A percentile compares a stretch with the other conserved stretches of the same genome.
phyloP scores from a whole-genome alignment of 805 yeast species.

The Torulaspora gathmanii region DNA sequence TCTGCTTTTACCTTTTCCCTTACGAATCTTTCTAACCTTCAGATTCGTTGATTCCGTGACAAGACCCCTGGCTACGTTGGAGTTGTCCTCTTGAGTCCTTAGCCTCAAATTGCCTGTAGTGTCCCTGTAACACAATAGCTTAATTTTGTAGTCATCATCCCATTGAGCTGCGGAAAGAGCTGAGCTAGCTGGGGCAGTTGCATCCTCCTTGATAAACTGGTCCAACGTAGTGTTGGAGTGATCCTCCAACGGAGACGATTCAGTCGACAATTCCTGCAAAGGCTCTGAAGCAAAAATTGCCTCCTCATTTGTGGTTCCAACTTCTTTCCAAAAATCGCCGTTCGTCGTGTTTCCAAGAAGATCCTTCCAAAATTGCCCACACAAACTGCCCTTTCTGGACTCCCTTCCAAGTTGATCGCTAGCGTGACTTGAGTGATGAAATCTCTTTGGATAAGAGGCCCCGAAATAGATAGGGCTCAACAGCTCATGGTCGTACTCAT shows the following conservation, averaged over 20 bases:
- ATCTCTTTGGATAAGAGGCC: slow-evolving; percentile 22
- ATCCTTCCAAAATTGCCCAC: slow-evolving; percentile 6
- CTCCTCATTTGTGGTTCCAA: slow-evolving; percentile 26
- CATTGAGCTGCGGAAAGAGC: slow-evolving; percentile 9
- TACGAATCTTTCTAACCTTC: slow-evolving; percentile 5
- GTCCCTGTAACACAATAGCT: slow-evolving; percentile 31
- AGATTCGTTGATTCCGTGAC: slow-evolving; percentile 37
- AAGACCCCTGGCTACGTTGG: slow-evolving; percentile 24
- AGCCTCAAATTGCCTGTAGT: slow-evolving; percentile 32
- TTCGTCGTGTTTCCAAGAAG: slow-evolving; percentile 14
- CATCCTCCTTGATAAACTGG: slow-evolving; percentile 21
- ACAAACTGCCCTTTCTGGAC: slow-evolving; percentile 10
- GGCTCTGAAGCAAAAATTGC: slow-evolving; percentile 15
- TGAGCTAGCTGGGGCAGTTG: slow-evolving; percentile 3
- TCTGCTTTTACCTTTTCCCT: slow-evolving; percentile 15
- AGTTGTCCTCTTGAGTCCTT: slow-evolving; percentile 13
- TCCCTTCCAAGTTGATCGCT: slow-evolving; percentile 1
- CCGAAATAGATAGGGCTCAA: slow-evolving; percentile 18
- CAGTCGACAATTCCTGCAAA: not conserved
- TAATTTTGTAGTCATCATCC: slow-evolving; percentile 24
- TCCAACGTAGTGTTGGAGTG: slow-evolving; percentile 16
- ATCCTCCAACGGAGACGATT: slow-evolving; percentile 3
- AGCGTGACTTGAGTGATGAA: slow-evolving; percentile 14
- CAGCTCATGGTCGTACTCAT: slow-evolving; percentile 20
- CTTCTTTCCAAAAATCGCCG: slow-evolving; percentile 35